Base-by-base conservation (phyloP, 331 rosid species). In the Malus hybrid region DNA sequence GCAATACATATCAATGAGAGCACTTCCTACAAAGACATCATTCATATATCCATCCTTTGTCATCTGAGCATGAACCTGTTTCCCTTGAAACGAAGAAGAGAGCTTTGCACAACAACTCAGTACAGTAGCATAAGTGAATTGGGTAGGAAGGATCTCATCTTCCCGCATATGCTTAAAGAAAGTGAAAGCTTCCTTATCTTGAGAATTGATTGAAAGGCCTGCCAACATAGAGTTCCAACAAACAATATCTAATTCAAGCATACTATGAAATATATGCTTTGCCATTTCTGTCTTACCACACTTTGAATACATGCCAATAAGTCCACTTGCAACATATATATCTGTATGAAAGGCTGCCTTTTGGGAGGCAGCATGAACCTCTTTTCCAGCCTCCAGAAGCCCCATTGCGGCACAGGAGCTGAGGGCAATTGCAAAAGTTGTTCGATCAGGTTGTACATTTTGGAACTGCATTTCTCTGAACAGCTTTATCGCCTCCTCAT, bases 191-290 rank as follows among this genome's bases (percentile, higher is more conserved):
- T 88, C 90, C 76, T 80, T 71, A 34, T 89, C 91, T 16, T 83
- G 91, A 73, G 88, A 85, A 81, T 88, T 83, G 34, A 81, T 73
- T 46, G 96, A 91, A 77, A 85, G 85, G 32, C 91, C 93, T 56
- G 83, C 83, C 69, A 89, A 83, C 88, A 91, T 91, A n/a, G 96
- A 89, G 80, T 89, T 91, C 95, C 96, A 91, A 81, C 97, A 91
- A 34, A 88, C 96, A 63, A 86, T 85, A 84, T 91, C 93, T 33
- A 78, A 67, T 71, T 76, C 84, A 56, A 87, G 84, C 54, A 86
- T 80, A 44, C 81, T 78, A 69, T 65, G 31, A 74, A 91, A 91
- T 22, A 91, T 85, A 36, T 61, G 65, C 75, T 85, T 70, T 39
- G 91, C 87, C 82, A 76, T 75, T 70, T 78, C 82, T 82, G 87